phyloP scores from a whole-genome alignment of 148 eudicot species.

The Spergularia bocconei region DNA sequence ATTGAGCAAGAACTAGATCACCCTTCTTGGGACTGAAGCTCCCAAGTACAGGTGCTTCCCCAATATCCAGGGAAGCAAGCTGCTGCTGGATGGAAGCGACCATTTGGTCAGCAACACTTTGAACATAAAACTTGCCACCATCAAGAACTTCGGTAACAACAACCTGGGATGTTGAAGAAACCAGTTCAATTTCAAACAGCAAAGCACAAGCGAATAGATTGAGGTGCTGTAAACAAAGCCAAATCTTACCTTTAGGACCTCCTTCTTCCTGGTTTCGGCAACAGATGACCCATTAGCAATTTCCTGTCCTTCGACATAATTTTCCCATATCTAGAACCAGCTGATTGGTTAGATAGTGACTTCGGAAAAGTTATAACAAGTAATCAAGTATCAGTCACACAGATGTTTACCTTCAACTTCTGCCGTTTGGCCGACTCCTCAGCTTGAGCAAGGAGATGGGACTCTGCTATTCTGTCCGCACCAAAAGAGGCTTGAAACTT shows the following conservation, averaged over 20 bases:
- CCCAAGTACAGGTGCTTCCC: conserved; percentile 71
- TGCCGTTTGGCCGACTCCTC: conserved; percentile 83
- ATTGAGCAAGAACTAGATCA: conserved; percentile 84
- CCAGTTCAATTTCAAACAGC: neutral
- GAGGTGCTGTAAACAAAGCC: neutral
- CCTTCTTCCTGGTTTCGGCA: conserved; percentile 64
- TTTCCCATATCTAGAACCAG: conserved; percentile 86
- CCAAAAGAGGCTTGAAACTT: conserved; percentile 72
- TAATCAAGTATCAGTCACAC: neutral
- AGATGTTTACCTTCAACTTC: conserved; percentile 65
- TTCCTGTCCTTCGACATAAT: conserved; percentile 90
- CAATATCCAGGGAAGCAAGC: conserved; percentile 65
- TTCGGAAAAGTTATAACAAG: neutral
- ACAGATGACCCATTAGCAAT: conserved; percentile 50
- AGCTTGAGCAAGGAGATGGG: conserved; percentile 77
- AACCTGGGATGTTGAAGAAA: conserved; percentile 39
- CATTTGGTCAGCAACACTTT: conserved; percentile 61
- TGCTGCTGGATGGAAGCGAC: conserved; percentile 79
- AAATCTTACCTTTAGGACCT: conserved; percentile 64
- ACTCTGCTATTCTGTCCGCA: conserved; percentile 71
- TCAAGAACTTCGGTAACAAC: conserved; percentile 76
- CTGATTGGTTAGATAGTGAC: conserved; percentile 12
- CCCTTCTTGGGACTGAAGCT: conserved; percentile 86
- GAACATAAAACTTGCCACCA: conserved; percentile 92
- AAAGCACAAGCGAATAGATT: neutral